phyloP scores from a whole-genome alignment of 257 asterid species.

The Solanum rostratum region DNA sequence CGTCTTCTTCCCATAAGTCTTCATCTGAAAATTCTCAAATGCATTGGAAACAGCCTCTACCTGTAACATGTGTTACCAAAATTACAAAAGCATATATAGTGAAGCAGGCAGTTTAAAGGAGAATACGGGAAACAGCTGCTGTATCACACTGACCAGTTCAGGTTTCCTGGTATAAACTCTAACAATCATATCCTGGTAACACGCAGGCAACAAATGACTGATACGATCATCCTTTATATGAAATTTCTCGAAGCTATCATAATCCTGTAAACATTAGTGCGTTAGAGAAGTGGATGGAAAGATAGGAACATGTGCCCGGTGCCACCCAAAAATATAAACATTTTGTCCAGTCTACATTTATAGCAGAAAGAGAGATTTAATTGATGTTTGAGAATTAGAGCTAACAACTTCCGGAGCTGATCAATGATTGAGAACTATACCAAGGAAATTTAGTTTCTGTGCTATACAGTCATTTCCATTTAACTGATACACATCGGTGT shows the following conservation, averaged over 20 bases:
- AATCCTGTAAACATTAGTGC: conserved; percentile 36
- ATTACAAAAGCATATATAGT: not conserved
- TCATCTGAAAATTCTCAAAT: conserved; percentile 65
- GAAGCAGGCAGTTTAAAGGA: not conserved
- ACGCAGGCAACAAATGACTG: conserved; percentile 80
- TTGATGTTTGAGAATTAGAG: not conserved
- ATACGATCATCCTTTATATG: conserved; percentile 32
- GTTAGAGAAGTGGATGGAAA: not conserved
- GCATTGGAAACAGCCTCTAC: conserved; percentile 71
- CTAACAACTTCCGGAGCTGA: not conserved
- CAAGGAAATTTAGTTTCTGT: not conserved
- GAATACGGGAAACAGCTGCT: not conserved
- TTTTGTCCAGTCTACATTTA: not conserved
- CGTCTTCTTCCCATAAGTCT: conserved; percentile 56
- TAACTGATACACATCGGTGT: not conserved
- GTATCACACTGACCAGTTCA: conserved; percentile 31
- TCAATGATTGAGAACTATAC: not conserved
- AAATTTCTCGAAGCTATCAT: conserved; percentile 37
- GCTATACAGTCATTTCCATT: not conserved
- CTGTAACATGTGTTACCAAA: conserved; percentile 19
- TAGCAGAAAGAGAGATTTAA: not conserved
- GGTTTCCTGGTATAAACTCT: conserved; percentile 77
- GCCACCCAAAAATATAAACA: not conserved
- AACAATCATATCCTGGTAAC: conserved; percentile 77
- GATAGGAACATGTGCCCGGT: not conserved